Conservation (phyloP, 257 asterid genomes). For the Solanum lycopersicoides region DNA sequence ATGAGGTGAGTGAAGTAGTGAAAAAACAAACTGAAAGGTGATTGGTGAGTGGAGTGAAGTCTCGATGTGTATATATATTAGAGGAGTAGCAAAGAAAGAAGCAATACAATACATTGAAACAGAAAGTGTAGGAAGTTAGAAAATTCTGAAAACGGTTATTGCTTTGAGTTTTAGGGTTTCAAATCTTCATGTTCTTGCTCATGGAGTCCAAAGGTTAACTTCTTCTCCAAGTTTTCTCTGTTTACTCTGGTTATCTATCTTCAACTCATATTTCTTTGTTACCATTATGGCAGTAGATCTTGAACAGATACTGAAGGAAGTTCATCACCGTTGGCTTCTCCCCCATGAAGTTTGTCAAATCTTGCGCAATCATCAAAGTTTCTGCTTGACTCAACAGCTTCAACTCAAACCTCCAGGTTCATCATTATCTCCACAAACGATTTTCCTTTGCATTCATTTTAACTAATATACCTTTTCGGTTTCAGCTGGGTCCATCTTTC, state of each 20-base stretch:
- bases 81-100: not conserved
- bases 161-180: not conserved
- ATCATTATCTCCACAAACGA: not conserved
- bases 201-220: not conserved
- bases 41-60: not conserved
- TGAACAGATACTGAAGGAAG: constrained; percentile 11
- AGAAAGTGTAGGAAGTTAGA: not conserved
- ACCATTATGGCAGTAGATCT: not conserved
- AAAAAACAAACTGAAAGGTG: not conserved
- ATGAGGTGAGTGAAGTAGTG: not conserved
- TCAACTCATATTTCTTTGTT: not conserved
- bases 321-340: constrained; percentile 13
- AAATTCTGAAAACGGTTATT: not conserved
- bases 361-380: constrained; percentile 3
- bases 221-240: not conserved
- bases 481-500: constrained; percentile 12
- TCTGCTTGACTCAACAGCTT: not conserved
- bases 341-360: constrained; percentile 18
- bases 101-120: not conserved
- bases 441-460: not conserved
- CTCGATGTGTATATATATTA: too few relatives aligned
- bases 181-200: not conserved
- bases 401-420: constrained; percentile 14
- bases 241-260: not conserved
- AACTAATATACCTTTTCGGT: not conserved